Conservation (phyloP, 2,329 filamentous ascomycete species). For the Trematosphaeria pertusa region DNA sequence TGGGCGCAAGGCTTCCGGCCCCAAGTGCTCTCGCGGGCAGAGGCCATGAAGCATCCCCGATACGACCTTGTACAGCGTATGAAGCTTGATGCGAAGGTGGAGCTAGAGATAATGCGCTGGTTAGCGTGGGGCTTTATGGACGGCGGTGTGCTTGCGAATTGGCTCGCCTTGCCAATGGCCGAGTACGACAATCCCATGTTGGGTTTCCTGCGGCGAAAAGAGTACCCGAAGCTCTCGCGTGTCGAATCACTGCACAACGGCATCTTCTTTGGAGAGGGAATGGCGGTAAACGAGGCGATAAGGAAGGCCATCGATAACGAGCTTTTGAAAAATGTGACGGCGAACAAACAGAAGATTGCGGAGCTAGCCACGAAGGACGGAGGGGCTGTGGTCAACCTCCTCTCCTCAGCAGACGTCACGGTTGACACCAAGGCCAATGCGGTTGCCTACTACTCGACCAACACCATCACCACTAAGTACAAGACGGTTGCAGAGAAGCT, state of each 20-base stretch:
- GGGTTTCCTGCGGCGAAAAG: slow-evolving; percentile 74
- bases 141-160: slow-evolving; percentile 79
- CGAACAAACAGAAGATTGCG: slow-evolving; percentile 66
- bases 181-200: slow-evolving; percentile 75
- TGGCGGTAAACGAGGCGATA: slow-evolving; percentile 52
- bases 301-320: slow-evolving; percentile 49
- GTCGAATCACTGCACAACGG: slow-evolving; percentile 75
- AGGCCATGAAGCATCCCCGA: slow-evolving; percentile 82
- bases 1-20: slow-evolving; percentile 93
- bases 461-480: slow-evolving; percentile 69
- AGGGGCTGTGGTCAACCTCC: slow-evolving; percentile 66
- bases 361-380: slow-evolving; percentile 60
- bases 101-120: slow-evolving; percentile 79
- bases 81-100: slow-evolving; percentile 40
- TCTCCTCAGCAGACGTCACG: slow-evolving; percentile 64
- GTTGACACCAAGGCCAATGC: slow-evolving; percentile 70
- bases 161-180: slow-evolving; percentile 85
- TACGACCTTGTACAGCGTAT: slow-evolving; percentile 72
- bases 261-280: slow-evolving; percentile 74
- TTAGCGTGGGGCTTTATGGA: slow-evolving; percentile 93
- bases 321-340: slow-evolving; percentile 63
- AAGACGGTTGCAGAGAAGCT: slow-evolving; percentile 69
- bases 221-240: slow-evolving; percentile 75
- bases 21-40: slow-evolving; percentile 77
- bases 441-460: slow-evolving; percentile 78